These are phyloP conservation scores for Suillus clintonianus DNA, from an alignment of 768 basidiomycete species.

Conservation along the genomic window DNA sequence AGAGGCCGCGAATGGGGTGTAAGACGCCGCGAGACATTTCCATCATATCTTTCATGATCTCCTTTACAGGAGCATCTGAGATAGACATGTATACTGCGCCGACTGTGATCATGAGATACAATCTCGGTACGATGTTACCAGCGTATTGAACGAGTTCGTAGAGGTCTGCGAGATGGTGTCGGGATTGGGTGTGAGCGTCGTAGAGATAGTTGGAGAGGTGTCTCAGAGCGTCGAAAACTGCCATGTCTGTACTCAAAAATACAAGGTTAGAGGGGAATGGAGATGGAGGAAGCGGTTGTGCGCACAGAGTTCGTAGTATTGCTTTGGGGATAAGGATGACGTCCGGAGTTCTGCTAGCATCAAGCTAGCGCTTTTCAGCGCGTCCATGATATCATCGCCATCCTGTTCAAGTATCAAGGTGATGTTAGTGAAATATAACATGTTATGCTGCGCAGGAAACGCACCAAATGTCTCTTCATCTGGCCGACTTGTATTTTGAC, in stretches of 20 bases:
- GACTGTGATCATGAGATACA: slow-evolving; percentile 99
- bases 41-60: slow-evolving; percentile 99
- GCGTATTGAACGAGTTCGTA: slow-evolving; percentile 99
- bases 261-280: too few species aligned
- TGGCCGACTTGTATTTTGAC: slow-evolving; percentile 92
- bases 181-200: slow-evolving; percentile 88
- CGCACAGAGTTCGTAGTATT: slow-evolving; percentile 97
- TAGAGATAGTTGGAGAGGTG: slow-evolving; percentile 96
- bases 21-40: slow-evolving; percentile 98
- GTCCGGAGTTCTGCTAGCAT: slow-evolving; percentile 98
- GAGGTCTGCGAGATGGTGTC: slow-evolving; percentile 96
- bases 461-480: slow-evolving; percentile 91
- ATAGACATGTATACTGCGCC: slow-evolving; percentile 99
- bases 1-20: slow-evolving; percentile 95
- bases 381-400: slow-evolving; percentile 97
- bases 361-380: slow-evolving; percentile 92
- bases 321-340: slow-evolving; percentile 90
- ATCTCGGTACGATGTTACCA: slow-evolving; percentile 90
- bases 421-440: neutral
- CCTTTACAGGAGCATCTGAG: slow-evolving; percentile 94
- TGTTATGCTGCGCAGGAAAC: slow-evolving; percentile 24
- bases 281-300: neutral
- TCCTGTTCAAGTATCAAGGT: slow-evolving; percentile 52
- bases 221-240: slow-evolving; percentile 94
- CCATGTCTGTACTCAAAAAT: slow-evolving; percentile 71